Percentiles rank a stretch among this genome's conserved stretches.
phyloP scores from a whole-genome alignment of 306 rosid genomes.

The Pyrus communis region DNA sequence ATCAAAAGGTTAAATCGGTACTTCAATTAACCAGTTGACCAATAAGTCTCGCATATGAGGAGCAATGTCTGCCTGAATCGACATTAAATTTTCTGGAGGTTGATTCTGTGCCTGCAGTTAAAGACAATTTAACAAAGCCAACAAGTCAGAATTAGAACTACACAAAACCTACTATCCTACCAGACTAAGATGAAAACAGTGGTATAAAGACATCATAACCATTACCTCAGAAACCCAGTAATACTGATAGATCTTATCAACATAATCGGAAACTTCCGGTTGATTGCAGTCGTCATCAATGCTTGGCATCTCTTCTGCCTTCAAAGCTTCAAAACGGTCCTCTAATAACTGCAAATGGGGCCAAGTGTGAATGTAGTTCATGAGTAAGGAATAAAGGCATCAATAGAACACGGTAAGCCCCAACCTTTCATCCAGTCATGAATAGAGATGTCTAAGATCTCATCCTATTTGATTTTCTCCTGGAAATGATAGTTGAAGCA shows the following conservation, averaged over 20 bases:
- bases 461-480: constrained; percentile 45
- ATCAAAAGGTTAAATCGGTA: constrained; percentile 20
- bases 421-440: constrained; percentile 68
- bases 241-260: constrained; percentile 72
- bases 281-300: constrained; percentile 72
- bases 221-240: constrained; percentile 85
- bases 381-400: not conserved
- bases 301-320: constrained; percentile 51
- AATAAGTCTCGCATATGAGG: constrained; percentile 29
- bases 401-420: constrained; percentile 6
- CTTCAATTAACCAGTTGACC: constrained; percentile 92
- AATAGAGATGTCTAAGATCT: constrained; percentile 68
- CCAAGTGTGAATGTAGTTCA: constrained; percentile 14
- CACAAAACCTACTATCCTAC: not conserved
- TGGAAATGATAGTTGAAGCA: constrained; percentile 26
- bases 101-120: constrained; percentile 55
- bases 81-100: constrained; percentile 51
- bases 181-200: not conserved
- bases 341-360: constrained; percentile 55
- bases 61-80: constrained; percentile 42
- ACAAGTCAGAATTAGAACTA: not conserved
- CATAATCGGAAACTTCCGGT: constrained; percentile 79
- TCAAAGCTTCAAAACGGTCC: constrained; percentile 31
- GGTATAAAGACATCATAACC: not conserved
- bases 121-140: constrained; percentile 6